Base-by-base conservation (phyloP, 2,329 filamentous ascomycete genomes). In the Fusarium continuum region DNA sequence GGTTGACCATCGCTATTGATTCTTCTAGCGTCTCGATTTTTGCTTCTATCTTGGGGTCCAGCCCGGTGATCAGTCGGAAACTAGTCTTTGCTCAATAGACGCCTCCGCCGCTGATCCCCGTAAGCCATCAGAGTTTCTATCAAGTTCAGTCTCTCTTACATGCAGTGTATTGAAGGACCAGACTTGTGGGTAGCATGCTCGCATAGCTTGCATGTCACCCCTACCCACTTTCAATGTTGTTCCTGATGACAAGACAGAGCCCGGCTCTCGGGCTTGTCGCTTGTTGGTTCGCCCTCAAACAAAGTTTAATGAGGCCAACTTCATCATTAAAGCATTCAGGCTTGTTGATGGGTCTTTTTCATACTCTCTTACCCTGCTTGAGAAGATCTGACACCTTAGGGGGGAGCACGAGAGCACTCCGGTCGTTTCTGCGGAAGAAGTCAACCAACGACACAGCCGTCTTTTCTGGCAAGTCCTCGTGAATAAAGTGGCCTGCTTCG, bases 401-500 rank as follows among this genome's bases (percentile, higher is more conserved):
- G 26, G 95, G 95, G 62, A 99, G 80, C 2, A 98, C 90, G 55
- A 99, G 75, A 10, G 89, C 85, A 70, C 87, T 92, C 59, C 93
- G 84, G 77, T 98, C 94, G 73, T 99, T 99, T 48, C 95, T 83
- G 67, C 89, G 90, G 72, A 95, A 94, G 73, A 99, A 98, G 73
- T 99, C 95, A 2, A 91, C 91, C 46, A 98, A 80, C 8, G 92
- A 85, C 68, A 90, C 83, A 1, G 95, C 95, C 36, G 91, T 96
- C 80, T 94, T 96, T 72, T 93, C 91, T 0, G 95, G 93, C 44
- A 94, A 85, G 75, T 99, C 95, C 76, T 99, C 95, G 66, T 99
- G 95, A 52, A 99, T 88, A 72, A 99, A 99, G 75, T 99, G 95
- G 1, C 95, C 95, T 2, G 95, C 93, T 74, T 97, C 92, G 1